These are phyloP conservation scores for Gaertneriomyces semiglobifer DNA, from an alignment of 192 early-diverging fungal species.

Conservation along the genomic window DNA sequence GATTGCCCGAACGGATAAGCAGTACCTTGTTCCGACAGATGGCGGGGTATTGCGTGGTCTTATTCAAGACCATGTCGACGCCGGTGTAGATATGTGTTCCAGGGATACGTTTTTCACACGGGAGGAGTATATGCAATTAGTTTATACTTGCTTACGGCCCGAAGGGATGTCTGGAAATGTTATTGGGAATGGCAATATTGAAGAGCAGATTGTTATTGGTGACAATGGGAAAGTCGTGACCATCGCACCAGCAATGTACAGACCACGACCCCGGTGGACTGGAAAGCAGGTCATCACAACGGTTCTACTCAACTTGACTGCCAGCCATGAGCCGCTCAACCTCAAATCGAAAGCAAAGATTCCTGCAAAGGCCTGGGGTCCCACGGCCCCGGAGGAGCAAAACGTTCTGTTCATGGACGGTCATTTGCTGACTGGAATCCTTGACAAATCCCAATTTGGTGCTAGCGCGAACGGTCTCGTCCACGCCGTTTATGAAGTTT, in stretches of 20 bases:
- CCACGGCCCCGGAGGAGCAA: slow-evolving; percentile 73
- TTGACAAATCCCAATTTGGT: slow-evolving; percentile 98
- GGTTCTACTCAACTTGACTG: slow-evolving; percentile 85
- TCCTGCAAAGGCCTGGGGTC: slow-evolving; percentile 81
- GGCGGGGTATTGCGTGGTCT: slow-evolving; percentile 96
- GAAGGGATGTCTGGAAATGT: slow-evolving; percentile 56
- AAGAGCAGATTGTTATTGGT: slow-evolving; percentile 49
- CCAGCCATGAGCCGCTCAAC: slow-evolving; percentile 72
- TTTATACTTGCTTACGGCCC: slow-evolving; percentile 84
- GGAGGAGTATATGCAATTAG: slow-evolving; percentile 89
- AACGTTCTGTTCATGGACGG: slow-evolving; percentile 84
- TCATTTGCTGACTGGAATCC: slow-evolving; percentile 84
- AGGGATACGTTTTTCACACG: slow-evolving; percentile 84
- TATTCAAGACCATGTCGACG: slow-evolving; percentile 97
- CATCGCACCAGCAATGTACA: slow-evolving; percentile 83
- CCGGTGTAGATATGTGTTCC: slow-evolving; percentile 90
- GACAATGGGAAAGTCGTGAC: slow-evolving; percentile 73
- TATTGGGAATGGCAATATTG: slow-evolving; percentile 58
- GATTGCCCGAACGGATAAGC: slow-evolving; percentile 91
- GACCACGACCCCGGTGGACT: slow-evolving; percentile 88
- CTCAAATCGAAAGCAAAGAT: slow-evolving; percentile 85
- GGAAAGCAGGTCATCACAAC: slow-evolving; percentile 92
- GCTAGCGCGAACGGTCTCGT: slow-evolving; percentile 87
- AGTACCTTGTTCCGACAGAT: slow-evolving; percentile 95
- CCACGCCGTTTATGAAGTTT: slow-evolving; percentile 94